Conservation (phyloP, 1,284 basidiomycete genomes). For the Coniferiporia weirii region DNA sequence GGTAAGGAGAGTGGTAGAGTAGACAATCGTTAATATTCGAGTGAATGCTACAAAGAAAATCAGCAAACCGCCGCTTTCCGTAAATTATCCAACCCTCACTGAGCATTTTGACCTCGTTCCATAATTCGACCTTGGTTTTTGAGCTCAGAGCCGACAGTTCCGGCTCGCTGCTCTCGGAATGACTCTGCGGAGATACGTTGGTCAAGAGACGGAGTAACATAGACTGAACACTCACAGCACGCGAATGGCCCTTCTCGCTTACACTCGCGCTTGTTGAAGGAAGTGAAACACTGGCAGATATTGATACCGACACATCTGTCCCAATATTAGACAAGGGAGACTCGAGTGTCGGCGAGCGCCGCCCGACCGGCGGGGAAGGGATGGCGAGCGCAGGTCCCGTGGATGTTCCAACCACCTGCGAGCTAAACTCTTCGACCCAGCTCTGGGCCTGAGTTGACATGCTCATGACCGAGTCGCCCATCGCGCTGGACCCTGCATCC, state of each 20-base stretch:
- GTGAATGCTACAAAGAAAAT: conserved; percentile 60
- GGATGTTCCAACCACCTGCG: conserved; percentile 15
- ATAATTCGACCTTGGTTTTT: conserved; percentile 64
- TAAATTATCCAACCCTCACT: conserved; percentile 40
- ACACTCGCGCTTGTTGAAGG: conserved; percentile 16
- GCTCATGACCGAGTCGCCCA: conserved; percentile 11
- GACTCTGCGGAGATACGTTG: neutral
- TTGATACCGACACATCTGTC: conserved; percentile 33
- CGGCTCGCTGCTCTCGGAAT: conserved; percentile 1
- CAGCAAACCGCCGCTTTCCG: neutral
- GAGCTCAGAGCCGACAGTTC: conserved; percentile 34
- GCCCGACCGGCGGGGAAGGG: conserved; percentile 11
- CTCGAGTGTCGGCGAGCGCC: conserved; percentile 6
- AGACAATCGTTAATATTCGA: conserved; percentile 79
- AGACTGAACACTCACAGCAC: conserved; percentile 12
- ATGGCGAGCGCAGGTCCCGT: conserved; percentile 15
- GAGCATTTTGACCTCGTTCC: conserved; percentile 79
- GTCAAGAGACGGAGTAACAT: neutral
- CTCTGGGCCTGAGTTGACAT: conserved; percentile 34
- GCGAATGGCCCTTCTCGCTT: conserved; percentile 13
- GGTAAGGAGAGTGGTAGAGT: conserved; percentile 75
- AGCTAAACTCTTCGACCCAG: conserved; percentile 47
- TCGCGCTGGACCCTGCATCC: neutral
- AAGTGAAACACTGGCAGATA: conserved; percentile 23
- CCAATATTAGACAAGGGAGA: conserved; percentile 19